These are phyloP conservation scores for Silene coronaria DNA, from an alignment of 179 eudicot species.

Conservation along the genomic window DNA sequence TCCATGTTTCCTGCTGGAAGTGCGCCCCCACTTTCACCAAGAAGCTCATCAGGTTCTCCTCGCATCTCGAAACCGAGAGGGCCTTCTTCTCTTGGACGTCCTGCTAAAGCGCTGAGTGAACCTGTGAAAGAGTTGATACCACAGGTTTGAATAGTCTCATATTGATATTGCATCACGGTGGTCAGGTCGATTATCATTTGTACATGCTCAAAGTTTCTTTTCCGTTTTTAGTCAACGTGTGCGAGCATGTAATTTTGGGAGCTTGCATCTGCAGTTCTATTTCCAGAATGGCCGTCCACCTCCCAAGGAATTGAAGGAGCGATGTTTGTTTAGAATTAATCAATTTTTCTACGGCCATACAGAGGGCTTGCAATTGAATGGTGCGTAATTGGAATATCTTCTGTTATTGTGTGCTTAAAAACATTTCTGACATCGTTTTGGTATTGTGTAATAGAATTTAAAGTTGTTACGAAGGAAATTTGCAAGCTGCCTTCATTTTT, in stretches of 20 bases:
- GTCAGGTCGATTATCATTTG: neutral
- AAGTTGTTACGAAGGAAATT: slow-evolving; percentile 71
- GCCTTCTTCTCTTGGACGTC: slow-evolving; percentile 71
- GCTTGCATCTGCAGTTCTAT: slow-evolving; percentile 58
- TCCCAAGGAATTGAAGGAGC: slow-evolving; percentile 81
- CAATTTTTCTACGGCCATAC: slow-evolving; percentile 88
- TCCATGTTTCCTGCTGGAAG: slow-evolving; percentile 97
- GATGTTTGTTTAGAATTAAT: slow-evolving; percentile 76
- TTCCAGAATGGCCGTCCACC: slow-evolving; percentile 93
- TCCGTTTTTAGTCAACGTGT: neutral
- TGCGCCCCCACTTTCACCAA: slow-evolving; percentile 93
- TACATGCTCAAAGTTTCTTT: neutral
- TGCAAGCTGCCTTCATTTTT: slow-evolving; percentile 93
- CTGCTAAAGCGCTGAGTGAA: slow-evolving; percentile 64
- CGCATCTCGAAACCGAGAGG: slow-evolving; percentile 73
- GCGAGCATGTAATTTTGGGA: neutral
- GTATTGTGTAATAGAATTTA: slow-evolving; percentile 51
- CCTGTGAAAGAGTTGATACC: slow-evolving; percentile 86
- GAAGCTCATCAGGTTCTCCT: slow-evolving; percentile 96
- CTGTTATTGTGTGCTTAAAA: neutral
- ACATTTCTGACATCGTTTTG: neutral
- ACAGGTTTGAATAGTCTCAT: slow-evolving; percentile 44
- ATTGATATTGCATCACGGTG: neutral
- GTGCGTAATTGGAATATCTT: slow-evolving; percentile 38
- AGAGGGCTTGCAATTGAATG: slow-evolving; percentile 79